Conservation (phyloP, 148 eudicot genomes). For the Hydrangea macrophylla region DNA sequence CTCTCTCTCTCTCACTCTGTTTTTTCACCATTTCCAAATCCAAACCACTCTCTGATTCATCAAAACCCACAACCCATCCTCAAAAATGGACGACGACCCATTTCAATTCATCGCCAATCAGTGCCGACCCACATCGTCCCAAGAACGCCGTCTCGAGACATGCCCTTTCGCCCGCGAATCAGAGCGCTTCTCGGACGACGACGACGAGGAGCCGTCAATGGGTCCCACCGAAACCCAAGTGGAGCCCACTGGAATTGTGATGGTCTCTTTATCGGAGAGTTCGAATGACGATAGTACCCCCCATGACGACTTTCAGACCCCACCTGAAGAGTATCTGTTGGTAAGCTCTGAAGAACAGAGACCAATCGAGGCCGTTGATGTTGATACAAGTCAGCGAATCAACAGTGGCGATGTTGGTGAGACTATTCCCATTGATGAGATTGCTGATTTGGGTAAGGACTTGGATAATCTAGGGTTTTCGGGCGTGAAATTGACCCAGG, state of each 20-base stretch:
- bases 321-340: conserved; percentile 17
- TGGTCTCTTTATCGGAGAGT: conserved; percentile 22
- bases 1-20: too few species aligned
- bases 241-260: conserved; percentile 17
- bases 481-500: conserved; percentile 2
- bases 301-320: conserved; percentile 18
- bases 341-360: conserved; percentile 14
- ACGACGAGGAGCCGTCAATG: not conserved
- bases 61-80: not conserved
- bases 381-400: not conserved
- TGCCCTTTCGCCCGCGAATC: conserved; percentile 25
- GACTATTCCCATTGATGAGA: not conserved
- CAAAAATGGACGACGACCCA: conserved; percentile 25
- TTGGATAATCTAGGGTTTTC: conserved; percentile 30
- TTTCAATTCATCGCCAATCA: conserved; percentile 14
- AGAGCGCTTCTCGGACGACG: conserved; percentile 12
- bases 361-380: not conserved
- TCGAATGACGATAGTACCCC: not conserved
- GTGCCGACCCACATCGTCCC: conserved; percentile 28
- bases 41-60: too few species aligned
- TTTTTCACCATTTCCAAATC: too few species aligned
- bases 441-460: conserved; percentile 16
- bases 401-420: conserved; percentile 1
- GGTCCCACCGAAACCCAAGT: conserved; percentile 11
- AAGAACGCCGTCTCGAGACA: conserved; percentile 25